A percentile compares a stretch with the other conserved stretches of the same genome.
Conservation (phyloP, 495 filamentous ascomycete species). For the Penicillium turbatum region DNA sequence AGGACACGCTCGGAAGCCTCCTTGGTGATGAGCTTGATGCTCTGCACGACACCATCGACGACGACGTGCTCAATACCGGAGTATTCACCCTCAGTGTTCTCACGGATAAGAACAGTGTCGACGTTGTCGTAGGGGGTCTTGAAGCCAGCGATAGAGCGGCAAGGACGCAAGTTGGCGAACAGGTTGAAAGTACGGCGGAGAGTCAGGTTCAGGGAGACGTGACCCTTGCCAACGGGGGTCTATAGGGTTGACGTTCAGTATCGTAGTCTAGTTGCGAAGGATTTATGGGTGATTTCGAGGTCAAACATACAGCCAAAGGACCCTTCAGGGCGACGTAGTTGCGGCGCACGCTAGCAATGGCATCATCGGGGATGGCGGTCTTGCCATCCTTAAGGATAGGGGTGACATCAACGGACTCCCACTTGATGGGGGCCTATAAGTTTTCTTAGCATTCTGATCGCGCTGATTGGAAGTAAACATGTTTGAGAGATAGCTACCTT, state of each 20-base stretch:
- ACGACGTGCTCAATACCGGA: constrained; percentile 98
- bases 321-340: constrained; percentile 98
- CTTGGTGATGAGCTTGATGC: constrained; percentile 96
- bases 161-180: constrained; percentile 97
- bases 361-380: constrained; percentile 84
- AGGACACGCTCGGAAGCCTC: constrained; percentile 92
- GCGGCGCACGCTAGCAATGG: constrained; percentile 82
- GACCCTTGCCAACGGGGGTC: constrained; percentile 97
- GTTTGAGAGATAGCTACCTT: constrained; percentile 54
- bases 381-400: constrained; percentile 88
- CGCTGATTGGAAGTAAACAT: constrained; percentile 3
- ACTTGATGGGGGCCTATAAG: constrained; percentile 83
- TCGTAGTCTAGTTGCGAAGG: not conserved
- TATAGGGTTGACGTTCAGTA: constrained; percentile 36
- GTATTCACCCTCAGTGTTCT: constrained; percentile 99
- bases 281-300: not conserved
- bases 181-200: constrained; percentile 99
- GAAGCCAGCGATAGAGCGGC: constrained; percentile 92
- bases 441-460: constrained; percentile 25
- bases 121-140: constrained; percentile 98
- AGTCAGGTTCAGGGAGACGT: constrained; percentile 97
- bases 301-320: constrained; percentile 76
- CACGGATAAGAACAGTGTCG: constrained; percentile 95
- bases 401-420: constrained; percentile 95
- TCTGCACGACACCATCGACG: constrained; percentile 95